Evolutionary conservation across 345 rosid species (phyloP).

Genomic region (Murraya koenigii): DNA sequence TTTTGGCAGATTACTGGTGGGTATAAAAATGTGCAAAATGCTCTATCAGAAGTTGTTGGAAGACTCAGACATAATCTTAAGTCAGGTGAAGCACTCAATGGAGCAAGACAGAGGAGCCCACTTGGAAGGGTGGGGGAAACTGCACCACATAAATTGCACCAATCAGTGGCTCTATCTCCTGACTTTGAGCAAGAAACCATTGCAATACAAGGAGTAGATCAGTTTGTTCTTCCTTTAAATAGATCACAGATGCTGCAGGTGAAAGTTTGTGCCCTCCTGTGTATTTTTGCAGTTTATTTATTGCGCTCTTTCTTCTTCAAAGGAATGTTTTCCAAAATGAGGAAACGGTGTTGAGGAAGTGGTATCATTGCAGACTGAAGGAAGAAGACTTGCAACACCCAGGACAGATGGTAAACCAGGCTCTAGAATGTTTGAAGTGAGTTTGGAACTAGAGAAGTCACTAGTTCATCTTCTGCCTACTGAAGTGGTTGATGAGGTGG

Average conservation of each 20-base stretch:
- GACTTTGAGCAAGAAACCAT: conserved; percentile 7
- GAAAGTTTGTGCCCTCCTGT: conserved; percentile 11
- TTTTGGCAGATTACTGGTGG: conserved; percentile 43
- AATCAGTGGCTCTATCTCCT: conserved; percentile 1
- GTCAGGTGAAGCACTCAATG: conserved; percentile 33
- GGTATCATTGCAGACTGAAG: conserved; percentile 27
- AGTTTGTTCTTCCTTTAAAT: conserved; percentile 10
- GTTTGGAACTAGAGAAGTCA: conserved; percentile 33
- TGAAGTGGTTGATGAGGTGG: conserved; percentile 29
- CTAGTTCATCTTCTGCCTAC: conserved; percentile 29
- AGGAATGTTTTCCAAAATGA: conserved; percentile 4
- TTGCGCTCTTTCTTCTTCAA: conserved; percentile 9
- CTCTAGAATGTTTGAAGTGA: conserved; percentile 19
- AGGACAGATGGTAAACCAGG: conserved; percentile 19
- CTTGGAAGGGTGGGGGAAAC: conserved; percentile 23
- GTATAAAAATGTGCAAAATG: conserved; percentile 39
- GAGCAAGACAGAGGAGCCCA: conserved; percentile 23
- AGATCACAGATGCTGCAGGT: conserved; percentile 33
- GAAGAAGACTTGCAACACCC: conserved; percentile 13
- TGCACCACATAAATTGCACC: conserved; percentile 14
- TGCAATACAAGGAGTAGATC: conserved; percentile 15
- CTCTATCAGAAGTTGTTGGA: conserved; percentile 36
- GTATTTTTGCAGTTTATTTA: not conserved
- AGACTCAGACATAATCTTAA: conserved; percentile 37
- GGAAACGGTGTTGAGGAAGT: conserved; percentile 11